phyloP scores from a whole-genome alignment of 1,139 yeast species.

The Geotrichum australiense region DNA sequence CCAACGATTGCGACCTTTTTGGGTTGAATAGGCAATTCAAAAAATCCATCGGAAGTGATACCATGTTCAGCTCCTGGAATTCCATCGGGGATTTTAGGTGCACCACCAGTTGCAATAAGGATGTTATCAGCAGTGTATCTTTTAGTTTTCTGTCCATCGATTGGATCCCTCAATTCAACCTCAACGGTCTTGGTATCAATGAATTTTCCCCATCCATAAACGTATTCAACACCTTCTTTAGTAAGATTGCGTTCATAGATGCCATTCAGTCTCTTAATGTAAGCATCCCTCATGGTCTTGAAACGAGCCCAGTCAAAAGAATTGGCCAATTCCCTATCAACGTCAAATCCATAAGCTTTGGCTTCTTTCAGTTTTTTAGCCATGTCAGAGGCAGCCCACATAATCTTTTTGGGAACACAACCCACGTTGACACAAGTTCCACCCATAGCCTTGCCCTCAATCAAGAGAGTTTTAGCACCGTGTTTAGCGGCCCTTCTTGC shows the following conservation, averaged over 20 bases:
- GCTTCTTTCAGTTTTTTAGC: conserved; percentile 72
- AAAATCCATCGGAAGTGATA: conserved; percentile 87
- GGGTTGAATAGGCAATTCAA: conserved; percentile 73
- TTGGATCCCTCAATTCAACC: conserved; percentile 44
- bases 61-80: conserved; percentile 82
- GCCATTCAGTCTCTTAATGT: conserved; percentile 78
- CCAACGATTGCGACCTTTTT: conserved; percentile 91
- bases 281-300: conserved; percentile 87
- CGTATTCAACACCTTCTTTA: conserved; percentile 81
- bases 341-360: conserved; percentile 71
- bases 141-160: conserved; percentile 42
- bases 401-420: conserved; percentile 96
- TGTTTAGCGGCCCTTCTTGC: conserved; percentile 93
- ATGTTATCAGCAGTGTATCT: conserved; percentile 73
- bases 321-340: conserved; percentile 41
- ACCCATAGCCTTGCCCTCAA: conserved; percentile 76
- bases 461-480: conserved; percentile 79
- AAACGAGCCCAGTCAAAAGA: conserved; percentile 73
- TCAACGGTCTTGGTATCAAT: conserved; percentile 49
- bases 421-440: conserved; percentile 99
- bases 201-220: conserved; percentile 86
- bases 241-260: conserved; percentile 81
- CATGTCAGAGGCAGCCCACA: conserved; percentile 95
- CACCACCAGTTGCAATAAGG: conserved; percentile 91
- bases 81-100: conserved; percentile 60